Conservation (phyloP, 2,329 filamentous ascomycete genomes). For the Xylariales sp. region DNA sequence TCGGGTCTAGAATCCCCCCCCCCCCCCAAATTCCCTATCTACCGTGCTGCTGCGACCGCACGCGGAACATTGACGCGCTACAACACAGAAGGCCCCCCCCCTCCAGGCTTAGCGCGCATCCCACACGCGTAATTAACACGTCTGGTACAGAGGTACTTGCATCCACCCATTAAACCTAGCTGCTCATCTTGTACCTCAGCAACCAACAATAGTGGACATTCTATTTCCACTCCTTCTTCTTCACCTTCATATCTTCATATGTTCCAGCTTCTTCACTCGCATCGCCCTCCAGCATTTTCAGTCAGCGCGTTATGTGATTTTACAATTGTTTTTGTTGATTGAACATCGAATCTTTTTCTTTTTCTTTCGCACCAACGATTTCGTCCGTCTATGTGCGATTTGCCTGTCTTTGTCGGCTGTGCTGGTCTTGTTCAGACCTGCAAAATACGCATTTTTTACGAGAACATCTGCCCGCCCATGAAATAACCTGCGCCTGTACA, state of each 20-base stretch:
- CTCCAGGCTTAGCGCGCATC: constrained; percentile 43
- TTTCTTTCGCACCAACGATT: not conserved
- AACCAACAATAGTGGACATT: constrained; percentile 37
- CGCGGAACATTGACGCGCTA: constrained; percentile 41
- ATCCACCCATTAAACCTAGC: constrained; percentile 42
- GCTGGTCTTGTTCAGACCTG: constrained; percentile 17
- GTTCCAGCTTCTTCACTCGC: constrained; percentile 14
- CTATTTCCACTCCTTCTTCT: constrained; percentile 33
- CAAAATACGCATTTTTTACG: constrained; percentile 24
- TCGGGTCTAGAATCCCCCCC: too few species aligned
- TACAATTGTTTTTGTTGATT: constrained; percentile 6
- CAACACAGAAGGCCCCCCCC: constrained; percentile 23
- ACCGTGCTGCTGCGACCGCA: not conserved
- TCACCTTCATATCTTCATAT: constrained; percentile 1
- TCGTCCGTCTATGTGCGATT: constrained; percentile 4
- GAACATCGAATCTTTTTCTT: not conserved
- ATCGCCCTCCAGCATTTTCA: constrained; percentile 11
- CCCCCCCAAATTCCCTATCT: too few species aligned
- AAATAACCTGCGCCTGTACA: constrained; percentile 9
- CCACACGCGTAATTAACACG: constrained; percentile 42
- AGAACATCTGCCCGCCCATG: not conserved
- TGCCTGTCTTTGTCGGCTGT: not conserved
- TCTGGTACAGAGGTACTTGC: constrained; percentile 42
- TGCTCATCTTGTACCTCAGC: constrained; percentile 43
- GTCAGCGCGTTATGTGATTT: constrained; percentile 15